Conservation (phyloP, 2,329 filamentous ascomycete genomes). For the Sporothrix protearum region DNA sequence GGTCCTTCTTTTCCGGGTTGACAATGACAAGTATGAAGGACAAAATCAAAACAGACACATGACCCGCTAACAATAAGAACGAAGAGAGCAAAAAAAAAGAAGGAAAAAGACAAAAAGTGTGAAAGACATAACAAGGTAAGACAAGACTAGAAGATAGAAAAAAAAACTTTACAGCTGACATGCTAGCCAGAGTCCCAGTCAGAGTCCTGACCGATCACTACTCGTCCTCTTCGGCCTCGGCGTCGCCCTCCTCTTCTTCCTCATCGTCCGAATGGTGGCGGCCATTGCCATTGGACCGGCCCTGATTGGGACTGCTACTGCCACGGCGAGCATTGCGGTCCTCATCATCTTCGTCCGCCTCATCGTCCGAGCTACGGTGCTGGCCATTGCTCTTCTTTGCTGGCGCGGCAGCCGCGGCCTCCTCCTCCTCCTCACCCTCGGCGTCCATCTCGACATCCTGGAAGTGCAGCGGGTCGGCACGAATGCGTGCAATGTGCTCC, state of each 20-base stretch:
- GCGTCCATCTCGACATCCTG: conserved; percentile 40
- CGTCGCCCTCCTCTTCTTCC: conserved; percentile 39
- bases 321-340: conserved; percentile 24
- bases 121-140: not conserved
- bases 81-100: not conserved
- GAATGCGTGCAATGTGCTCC: conserved; percentile 51
- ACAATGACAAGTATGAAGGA: not conserved
- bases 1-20: not conserved
- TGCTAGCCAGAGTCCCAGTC: not conserved
- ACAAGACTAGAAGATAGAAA: not conserved
- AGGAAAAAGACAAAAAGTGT: not conserved
- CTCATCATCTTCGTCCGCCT: conserved; percentile 19
- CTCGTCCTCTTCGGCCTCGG: conserved; percentile 48
- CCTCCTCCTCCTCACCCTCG: conserved; percentile 31
- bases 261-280: conserved; percentile 19
- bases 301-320: conserved; percentile 24
- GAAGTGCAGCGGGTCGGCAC: conserved; percentile 50
- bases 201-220: not conserved
- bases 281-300: conserved; percentile 25
- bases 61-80: conserved; percentile 1
- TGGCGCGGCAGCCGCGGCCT: conserved; percentile 25
- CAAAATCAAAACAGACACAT: not conserved
- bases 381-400: conserved; percentile 7
- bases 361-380: not conserved
- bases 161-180: not conserved